Evolutionary conservation across 1,284 basidiomycete species (phyloP).

Genomic region (Fomitiporia mediterranea): DNA sequence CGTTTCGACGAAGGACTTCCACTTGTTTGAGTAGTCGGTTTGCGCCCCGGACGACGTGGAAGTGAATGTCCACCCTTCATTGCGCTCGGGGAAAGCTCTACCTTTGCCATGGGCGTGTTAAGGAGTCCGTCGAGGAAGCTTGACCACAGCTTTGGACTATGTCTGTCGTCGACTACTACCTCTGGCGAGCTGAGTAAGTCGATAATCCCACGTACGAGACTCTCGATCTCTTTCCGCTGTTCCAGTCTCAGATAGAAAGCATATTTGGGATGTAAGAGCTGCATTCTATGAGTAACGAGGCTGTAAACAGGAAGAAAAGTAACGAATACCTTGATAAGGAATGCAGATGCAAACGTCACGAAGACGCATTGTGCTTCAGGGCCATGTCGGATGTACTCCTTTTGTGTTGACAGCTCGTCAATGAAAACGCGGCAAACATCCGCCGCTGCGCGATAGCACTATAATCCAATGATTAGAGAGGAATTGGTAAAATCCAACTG

Average conservation of each 20-base stretch:
- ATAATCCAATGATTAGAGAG: too few relatives aligned
- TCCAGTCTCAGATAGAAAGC: slow-evolving; percentile 50
- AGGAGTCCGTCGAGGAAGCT: slow-evolving; percentile 68
- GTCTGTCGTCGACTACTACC: slow-evolving; percentile 68
- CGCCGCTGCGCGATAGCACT: slow-evolving; percentile 33
- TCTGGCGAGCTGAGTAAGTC: slow-evolving; percentile 61
- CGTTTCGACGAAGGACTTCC: slow-evolving; percentile 29
- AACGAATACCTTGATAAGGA: slow-evolving; percentile 68
- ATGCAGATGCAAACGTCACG: slow-evolving; percentile 79
- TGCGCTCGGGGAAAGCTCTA: slow-evolving; percentile 32
- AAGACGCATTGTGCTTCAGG: slow-evolving; percentile 82
- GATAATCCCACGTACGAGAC: slow-evolving; percentile 57
- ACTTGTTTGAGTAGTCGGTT: slow-evolving; percentile 22
- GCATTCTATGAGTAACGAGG: not conserved
- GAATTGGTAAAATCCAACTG: too few relatives aligned
- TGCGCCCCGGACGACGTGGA: slow-evolving; percentile 14
- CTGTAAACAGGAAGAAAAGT: not conserved
- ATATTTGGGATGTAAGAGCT: slow-evolving; percentile 74
- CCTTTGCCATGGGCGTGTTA: slow-evolving; percentile 46
- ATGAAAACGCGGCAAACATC: slow-evolving; percentile 65
- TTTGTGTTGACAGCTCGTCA: slow-evolving; percentile 51
- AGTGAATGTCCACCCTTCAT: slow-evolving; percentile 15
- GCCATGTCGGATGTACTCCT: slow-evolving; percentile 63
- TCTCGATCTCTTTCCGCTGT: slow-evolving; percentile 55
- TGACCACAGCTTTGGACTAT: slow-evolving; percentile 70